A percentile compares a stretch with the other conserved stretches of the same genome.
phyloP scores from a whole-genome alignment of 306 rosid species.

The Biancaea sappan region DNA sequence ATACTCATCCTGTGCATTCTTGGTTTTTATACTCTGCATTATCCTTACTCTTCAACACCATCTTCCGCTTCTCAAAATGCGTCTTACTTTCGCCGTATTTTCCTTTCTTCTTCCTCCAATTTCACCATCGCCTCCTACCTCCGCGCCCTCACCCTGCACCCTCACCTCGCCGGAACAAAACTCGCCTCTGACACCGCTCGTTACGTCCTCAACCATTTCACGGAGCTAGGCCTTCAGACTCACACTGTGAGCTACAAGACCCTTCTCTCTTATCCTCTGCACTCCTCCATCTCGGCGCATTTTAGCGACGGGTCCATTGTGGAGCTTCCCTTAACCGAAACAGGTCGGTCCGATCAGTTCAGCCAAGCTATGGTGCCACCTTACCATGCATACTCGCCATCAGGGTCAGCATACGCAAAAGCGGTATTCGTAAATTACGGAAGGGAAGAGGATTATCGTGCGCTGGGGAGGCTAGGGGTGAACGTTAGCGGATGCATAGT shows the following conservation, averaged over 20 bases:
- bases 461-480: slow-evolving; percentile 51
- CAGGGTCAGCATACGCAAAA: slow-evolving; percentile 60
- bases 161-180: slow-evolving; percentile 93
- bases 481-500: slow-evolving; percentile 72
- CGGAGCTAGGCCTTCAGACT: slow-evolving; percentile 49
- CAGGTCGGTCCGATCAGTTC: not conserved
- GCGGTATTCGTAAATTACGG: slow-evolving; percentile 83
- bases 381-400: slow-evolving; percentile 94
- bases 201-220: slow-evolving; percentile 58
- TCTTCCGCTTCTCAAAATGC: slow-evolving; percentile 27
- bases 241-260: slow-evolving; percentile 50
- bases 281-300: slow-evolving; percentile 62
- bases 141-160: slow-evolving; percentile 72
- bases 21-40: slow-evolving; percentile 56
- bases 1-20: slow-evolving; percentile 57
- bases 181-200: slow-evolving; percentile 46
- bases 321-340: slow-evolving; percentile 45
- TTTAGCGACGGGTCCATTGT: slow-evolving; percentile 46
- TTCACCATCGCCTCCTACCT: slow-evolving; percentile 71
- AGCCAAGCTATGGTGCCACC: slow-evolving; percentile 51
- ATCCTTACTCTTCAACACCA: slow-evolving; percentile 39
- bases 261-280: slow-evolving; percentile 75
- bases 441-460: slow-evolving; percentile 61
- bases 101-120: slow-evolving; percentile 74
- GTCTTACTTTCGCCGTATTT: slow-evolving; percentile 41